Conservation (phyloP, 257 asterid species). For the Knoxia roxburghii region DNA sequence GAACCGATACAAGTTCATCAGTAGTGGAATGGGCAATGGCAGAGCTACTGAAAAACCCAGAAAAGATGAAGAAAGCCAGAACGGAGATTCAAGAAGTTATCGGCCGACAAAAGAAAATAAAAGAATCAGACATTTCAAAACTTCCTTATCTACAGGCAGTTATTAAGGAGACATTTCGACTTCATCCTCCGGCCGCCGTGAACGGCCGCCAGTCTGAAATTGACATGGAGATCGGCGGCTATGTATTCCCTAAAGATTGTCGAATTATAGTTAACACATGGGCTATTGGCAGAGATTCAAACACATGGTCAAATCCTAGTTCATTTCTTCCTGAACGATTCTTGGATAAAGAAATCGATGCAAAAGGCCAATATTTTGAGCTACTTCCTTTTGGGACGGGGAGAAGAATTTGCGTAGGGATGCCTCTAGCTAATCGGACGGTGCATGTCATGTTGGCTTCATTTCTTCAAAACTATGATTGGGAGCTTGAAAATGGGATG, state of each 20-base stretch:
- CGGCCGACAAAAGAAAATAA: neutral
- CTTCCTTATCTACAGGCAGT: neutral
- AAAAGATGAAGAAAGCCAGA: neutral
- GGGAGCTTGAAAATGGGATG: constrained; percentile 23
- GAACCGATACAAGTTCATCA: neutral
- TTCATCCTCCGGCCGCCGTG: neutral
- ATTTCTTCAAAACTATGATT: constrained; percentile 22
- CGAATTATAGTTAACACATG: constrained; percentile 24
- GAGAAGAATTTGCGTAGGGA: constrained; percentile 32
- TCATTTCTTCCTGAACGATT: no score
- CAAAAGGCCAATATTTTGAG: constrained; percentile 28
- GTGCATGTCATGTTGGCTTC: constrained; percentile 11
- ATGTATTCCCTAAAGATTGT: constrained; percentile 17
- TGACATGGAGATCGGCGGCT: constrained; percentile 20
- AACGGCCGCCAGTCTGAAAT: constrained; percentile 20
- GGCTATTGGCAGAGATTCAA: constrained; percentile 32
- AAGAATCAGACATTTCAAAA: constrained; percentile 5
- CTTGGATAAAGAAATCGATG: constrained; percentile 4
- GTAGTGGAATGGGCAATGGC: constrained; percentile 10
- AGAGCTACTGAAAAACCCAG: constrained; percentile 3
- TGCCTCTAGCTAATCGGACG: constrained; percentile 32
- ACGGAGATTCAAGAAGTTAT: neutral
- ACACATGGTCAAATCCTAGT: constrained; percentile 20
- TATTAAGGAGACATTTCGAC: neutral
- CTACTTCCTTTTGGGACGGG: constrained; percentile 37